Evolutionary conservation across 768 basidiomycete genomes (phyloP).

Genomic region (Lentinula sp.): DNA sequence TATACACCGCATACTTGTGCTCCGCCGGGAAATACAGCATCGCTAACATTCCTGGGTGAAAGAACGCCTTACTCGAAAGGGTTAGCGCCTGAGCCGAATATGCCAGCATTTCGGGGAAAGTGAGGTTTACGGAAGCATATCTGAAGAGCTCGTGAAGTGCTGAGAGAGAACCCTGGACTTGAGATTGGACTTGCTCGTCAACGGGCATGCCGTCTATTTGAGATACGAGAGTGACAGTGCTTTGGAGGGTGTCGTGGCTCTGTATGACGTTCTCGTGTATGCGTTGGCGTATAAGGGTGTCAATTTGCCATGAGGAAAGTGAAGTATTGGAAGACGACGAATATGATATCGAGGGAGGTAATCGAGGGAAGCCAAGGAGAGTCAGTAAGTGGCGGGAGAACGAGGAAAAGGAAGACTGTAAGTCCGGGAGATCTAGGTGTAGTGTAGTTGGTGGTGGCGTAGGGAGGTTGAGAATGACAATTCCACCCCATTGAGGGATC

Average conservation of each 20-base stretch:
- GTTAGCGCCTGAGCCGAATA: slow-evolving; percentile 59
- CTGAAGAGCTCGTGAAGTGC: slow-evolving; percentile 62
- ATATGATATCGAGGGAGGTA: slow-evolving; percentile 42
- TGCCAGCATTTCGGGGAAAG: slow-evolving; percentile 36
- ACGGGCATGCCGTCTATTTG: slow-evolving; percentile 94
- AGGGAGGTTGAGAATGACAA: slow-evolving; percentile 70
- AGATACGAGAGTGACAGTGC: slow-evolving; percentile 78
- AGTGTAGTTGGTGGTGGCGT: slow-evolving; percentile 19
- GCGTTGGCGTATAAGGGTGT: slow-evolving; percentile 68
- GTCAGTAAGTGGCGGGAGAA: slow-evolving; percentile 70
- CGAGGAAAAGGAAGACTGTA: slow-evolving; percentile 49
- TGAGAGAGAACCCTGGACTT: slow-evolving; percentile 63
- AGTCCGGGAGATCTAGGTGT: slow-evolving; percentile 34
- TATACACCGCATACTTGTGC: slow-evolving; percentile 96
- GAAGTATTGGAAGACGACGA: slow-evolving; percentile 10
- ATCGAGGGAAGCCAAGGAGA: slow-evolving; percentile 73
- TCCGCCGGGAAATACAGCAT: slow-evolving; percentile 96
- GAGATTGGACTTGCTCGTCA: slow-evolving; percentile 63
- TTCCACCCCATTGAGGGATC: slow-evolving; percentile 49
- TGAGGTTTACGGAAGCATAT: not conserved
- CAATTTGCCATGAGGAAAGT: slow-evolving; percentile 70
- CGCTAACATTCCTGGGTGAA: slow-evolving; percentile 94
- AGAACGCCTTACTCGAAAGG: slow-evolving; percentile 83
- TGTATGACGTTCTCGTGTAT: slow-evolving; percentile 61
- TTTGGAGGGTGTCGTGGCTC: slow-evolving; percentile 69